Percentiles rank a stretch among this genome's conserved stretches.
Conservation (phyloP, 331 rosid species). For the Stylosanthes scabra region DNA sequence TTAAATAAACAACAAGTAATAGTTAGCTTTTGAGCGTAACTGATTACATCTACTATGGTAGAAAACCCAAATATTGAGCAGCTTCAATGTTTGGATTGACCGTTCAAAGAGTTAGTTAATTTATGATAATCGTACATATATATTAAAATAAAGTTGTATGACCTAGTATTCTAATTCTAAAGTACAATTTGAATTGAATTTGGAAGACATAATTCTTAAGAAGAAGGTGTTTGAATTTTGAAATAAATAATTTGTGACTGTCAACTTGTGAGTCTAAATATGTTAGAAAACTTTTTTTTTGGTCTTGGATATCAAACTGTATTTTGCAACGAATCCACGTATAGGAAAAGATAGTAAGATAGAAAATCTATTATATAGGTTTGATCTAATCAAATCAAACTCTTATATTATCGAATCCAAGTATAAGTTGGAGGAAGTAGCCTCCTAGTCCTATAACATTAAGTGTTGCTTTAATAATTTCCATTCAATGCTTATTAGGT, state of each 20-base stretch:
- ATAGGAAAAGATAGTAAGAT: background rate
- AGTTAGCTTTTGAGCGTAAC: too few relatives aligned
- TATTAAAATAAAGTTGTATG: too few relatives aligned
- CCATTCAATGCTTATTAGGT: background rate
- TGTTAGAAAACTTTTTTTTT: constrained; percentile 12
- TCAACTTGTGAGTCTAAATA: background rate
- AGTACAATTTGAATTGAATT: too few relatives aligned
- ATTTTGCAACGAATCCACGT: background rate
- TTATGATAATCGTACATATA: too few relatives aligned
- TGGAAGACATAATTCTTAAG: too few relatives aligned
- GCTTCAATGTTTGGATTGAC: too few relatives aligned
- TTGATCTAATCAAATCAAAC: constrained; percentile 31
- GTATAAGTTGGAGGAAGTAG: constrained; percentile 2
- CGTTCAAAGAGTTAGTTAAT: too few relatives aligned
- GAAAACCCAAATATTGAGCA: too few relatives aligned
- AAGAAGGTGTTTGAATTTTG: background rate
- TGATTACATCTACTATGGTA: too few relatives aligned
- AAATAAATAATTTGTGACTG: background rate
- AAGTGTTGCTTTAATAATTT: background rate
- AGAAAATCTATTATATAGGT: background rate
- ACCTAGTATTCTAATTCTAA: too few relatives aligned
- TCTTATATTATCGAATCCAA: background rate
- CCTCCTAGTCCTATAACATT: background rate
- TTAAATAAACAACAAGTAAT: too few relatives aligned
- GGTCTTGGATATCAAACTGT: background rate